Evolutionary conservation across 441 rosid genomes (phyloP).

Genomic region (Gossypium davidsonii): DNA sequence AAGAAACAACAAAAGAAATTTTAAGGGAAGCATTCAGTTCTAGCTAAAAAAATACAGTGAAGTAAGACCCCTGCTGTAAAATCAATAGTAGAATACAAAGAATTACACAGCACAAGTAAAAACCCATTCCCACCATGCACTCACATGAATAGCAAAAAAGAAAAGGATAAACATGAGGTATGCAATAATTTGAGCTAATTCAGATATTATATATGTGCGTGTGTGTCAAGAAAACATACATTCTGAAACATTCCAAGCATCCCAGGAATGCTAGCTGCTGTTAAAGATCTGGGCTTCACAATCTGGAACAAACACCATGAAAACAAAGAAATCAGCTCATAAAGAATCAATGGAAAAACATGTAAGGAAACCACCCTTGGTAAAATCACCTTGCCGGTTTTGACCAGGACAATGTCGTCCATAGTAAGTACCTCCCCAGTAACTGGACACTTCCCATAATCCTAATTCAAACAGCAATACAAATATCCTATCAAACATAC

Average conservation of each 20-base stretch:
- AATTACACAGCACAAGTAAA: neutral
- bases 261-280: slow-evolving; percentile 95
- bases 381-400: slow-evolving; percentile 65
- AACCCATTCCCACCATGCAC: neutral
- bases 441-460: slow-evolving; percentile 87
- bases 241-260: slow-evolving; percentile 91
- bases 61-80: neutral
- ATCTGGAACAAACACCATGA: slow-evolving; percentile 38
- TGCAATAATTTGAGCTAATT: neutral
- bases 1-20: neutral
- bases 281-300: slow-evolving; percentile 79
- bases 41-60: neutral
- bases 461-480: slow-evolving; percentile 34
- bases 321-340: neutral
- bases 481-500: neutral
- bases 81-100: neutral
- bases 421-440: slow-evolving; percentile 72
- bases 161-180: neutral
- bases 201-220: neutral
- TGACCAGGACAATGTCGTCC: slow-evolving; percentile 72
- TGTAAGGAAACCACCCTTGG: neutral
- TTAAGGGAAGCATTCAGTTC: neutral
- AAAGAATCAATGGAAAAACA: neutral
- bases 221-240: slow-evolving; percentile 35
- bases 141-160: neutral